Conservation (phyloP, 2,329 filamentous ascomycete genomes). For the Colletotrichum sp. region DNA sequence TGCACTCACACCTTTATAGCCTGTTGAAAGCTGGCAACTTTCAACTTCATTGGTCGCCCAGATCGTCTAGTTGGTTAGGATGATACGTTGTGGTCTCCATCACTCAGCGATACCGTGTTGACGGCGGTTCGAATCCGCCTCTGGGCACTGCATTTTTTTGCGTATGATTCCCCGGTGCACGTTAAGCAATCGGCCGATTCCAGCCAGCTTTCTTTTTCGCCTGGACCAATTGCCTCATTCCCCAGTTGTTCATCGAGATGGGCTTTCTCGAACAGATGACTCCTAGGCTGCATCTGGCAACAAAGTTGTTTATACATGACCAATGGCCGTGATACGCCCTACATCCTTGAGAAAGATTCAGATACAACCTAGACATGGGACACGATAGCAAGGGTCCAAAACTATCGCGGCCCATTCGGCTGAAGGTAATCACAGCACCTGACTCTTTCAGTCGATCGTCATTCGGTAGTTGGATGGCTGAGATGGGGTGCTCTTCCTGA, state of each 20-base stretch:
- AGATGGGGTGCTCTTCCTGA: not conserved
- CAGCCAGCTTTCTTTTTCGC: not conserved
- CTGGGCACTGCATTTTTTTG: slow-evolving; percentile 1
- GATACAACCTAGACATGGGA: not conserved
- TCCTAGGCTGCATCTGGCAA: not conserved
- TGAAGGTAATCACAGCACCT: not conserved
- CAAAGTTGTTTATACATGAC: not conserved
- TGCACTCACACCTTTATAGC: too few relatives aligned
- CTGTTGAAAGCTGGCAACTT: too few relatives aligned
- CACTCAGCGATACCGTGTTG: slow-evolving; percentile 20
- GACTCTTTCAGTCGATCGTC: slow-evolving; percentile 8
- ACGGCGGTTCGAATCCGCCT: slow-evolving; percentile 26
- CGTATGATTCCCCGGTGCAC: not conserved
- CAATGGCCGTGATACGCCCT: not conserved
- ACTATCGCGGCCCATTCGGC: slow-evolving; percentile 6
- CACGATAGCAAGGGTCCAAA: not conserved
- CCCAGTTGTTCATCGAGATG: not conserved
- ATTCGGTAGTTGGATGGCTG: not conserved
- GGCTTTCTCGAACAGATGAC: not conserved
- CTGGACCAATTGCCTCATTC: not conserved
- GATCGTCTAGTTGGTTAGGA: slow-evolving; percentile 26
- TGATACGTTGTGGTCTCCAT: slow-evolving; percentile 24
- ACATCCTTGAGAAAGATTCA: not conserved
- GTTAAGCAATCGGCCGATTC: not conserved
- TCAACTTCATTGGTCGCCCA: not conserved